Conservation (phyloP, 2,329 filamentous ascomycete species). For the Bipolaris oryzae region DNA sequence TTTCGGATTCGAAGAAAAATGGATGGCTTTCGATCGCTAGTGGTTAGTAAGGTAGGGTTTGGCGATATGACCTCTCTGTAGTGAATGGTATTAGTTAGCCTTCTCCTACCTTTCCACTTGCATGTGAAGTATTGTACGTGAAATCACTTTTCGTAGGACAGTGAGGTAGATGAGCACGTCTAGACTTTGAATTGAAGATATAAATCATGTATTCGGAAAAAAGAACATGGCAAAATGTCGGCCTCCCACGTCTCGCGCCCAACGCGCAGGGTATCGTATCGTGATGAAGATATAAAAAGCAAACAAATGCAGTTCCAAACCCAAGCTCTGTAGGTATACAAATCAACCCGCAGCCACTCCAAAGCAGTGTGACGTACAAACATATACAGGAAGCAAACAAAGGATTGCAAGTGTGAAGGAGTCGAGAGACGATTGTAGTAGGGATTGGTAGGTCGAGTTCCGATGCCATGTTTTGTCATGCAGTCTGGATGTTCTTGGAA, state of each 20-base stretch:
- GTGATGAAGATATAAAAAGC: not conserved
- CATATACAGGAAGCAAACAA: not conserved
- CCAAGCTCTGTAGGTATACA: not conserved
- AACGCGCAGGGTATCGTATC: slow-evolving; percentile 4
- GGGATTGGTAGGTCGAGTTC: not conserved
- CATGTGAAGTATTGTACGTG: too few species aligned
- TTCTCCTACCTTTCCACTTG: not conserved
- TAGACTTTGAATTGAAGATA: not conserved
- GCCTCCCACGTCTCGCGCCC: not conserved
- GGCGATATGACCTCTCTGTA: not conserved
- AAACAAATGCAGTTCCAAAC: not conserved
- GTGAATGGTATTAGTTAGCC: not conserved
- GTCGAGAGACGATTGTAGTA: not conserved
- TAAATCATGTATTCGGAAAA: not conserved
- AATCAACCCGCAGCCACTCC: not conserved
- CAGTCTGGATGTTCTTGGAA: not conserved
- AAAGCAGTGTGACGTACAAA: not conserved
- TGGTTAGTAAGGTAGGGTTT: not conserved
- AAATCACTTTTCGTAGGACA: not conserved
- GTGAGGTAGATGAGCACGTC: not conserved
- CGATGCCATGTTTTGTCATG: not conserved
- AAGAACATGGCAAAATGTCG: not conserved
- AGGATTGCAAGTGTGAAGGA: not conserved
- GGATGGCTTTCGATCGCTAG: not conserved
- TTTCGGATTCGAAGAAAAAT: not conserved